These are phyloP conservation scores for Cryptococcus neoformans DNA, from an alignment of 1,284 basidiomycete species.

Conservation along the genomic window DNA sequence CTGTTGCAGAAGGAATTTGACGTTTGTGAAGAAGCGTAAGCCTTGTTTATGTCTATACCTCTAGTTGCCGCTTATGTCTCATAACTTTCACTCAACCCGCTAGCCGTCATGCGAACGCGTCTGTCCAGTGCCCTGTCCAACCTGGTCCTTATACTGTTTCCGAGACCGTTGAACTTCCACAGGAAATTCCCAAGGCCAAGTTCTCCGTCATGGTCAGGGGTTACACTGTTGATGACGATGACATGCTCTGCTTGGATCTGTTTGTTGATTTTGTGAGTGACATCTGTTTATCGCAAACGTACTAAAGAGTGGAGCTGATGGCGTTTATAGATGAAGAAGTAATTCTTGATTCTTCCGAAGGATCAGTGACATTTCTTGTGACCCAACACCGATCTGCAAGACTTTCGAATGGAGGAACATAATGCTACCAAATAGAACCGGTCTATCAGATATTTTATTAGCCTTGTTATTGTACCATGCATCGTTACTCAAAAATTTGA, in stretches of 20 bases:
- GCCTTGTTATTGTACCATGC: too few species aligned
- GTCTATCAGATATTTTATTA: too few species aligned
- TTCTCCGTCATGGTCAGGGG: conserved; percentile 72
- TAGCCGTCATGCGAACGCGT: conserved; percentile 33
- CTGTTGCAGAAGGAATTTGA: conserved; percentile 77
- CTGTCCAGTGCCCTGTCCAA: conserved; percentile 55
- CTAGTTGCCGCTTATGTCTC: not conserved
- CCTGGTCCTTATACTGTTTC: conserved; percentile 64
- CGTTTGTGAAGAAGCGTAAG: conserved; percentile 84
- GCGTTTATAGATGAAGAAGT: conserved; percentile 8
- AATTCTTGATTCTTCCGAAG: not conserved
- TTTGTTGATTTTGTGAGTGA: conserved; percentile 57
- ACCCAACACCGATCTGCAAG: too few species aligned
- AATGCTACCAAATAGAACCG: too few species aligned
- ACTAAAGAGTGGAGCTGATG: not conserved
- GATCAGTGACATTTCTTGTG: too few species aligned
- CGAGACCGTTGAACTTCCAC: conserved; percentile 79
- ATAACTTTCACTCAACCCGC: not conserved
- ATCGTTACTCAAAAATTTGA: too few species aligned
- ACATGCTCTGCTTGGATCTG: conserved; percentile 77
- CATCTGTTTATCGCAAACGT: not conserved
- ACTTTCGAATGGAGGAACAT: too few species aligned
- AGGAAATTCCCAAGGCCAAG: conserved; percentile 87
- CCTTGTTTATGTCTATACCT: conserved; percentile 49
- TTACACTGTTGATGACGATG: conserved; percentile 71